Percentiles rank a stretch among this genome's conserved stretches.
phyloP scores from a whole-genome alignment of 768 basidiomycete genomes.

The Russula foetens region DNA sequence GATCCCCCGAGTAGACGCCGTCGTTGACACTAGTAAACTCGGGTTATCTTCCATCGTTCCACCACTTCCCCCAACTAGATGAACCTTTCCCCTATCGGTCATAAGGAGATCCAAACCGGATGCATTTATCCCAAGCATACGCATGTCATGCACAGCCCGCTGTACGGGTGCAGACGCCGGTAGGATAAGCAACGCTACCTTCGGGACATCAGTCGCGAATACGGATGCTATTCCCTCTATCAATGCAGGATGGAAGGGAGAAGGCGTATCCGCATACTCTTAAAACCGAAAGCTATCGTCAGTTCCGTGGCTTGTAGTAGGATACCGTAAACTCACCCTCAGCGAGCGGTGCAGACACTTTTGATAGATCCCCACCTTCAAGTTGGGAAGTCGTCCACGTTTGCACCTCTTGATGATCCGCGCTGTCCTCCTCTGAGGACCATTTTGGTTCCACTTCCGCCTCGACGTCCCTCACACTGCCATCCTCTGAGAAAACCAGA shows the following conservation, averaged over 20 bases:
- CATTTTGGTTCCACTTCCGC: constrained; percentile 31
- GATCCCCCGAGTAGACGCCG: constrained; percentile 63
- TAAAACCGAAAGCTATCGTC: neutral
- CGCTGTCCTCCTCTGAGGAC: constrained; percentile 24
- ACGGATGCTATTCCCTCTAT: constrained; percentile 63
- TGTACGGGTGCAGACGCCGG: constrained; percentile 53
- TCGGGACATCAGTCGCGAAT: constrained; percentile 68
- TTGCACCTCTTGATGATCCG: constrained; percentile 10
- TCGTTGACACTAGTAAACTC: constrained; percentile 56
- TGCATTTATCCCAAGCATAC: constrained; percentile 58
- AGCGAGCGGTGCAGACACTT: constrained; percentile 6
- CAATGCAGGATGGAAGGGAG: constrained; percentile 46
- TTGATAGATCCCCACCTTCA: neutral
- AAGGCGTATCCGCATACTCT: constrained; percentile 40
- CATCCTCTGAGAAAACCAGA: constrained; percentile 49
- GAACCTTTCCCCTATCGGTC: constrained; percentile 34
- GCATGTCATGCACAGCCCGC: constrained; percentile 57
- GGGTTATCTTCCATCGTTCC: constrained; percentile 40
- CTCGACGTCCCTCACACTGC: constrained; percentile 45
- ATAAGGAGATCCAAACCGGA: constrained; percentile 47
- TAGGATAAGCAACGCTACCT: constrained; percentile 57
- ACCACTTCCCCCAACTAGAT: constrained; percentile 26
- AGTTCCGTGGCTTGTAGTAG: neutral
- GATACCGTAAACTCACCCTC: constrained; percentile 3
- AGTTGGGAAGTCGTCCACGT: neutral